These are phyloP conservation scores for Chalaropsis thielavioides DNA, from an alignment of 2,329 filamentous ascomycete species.

Conservation along the genomic window DNA sequence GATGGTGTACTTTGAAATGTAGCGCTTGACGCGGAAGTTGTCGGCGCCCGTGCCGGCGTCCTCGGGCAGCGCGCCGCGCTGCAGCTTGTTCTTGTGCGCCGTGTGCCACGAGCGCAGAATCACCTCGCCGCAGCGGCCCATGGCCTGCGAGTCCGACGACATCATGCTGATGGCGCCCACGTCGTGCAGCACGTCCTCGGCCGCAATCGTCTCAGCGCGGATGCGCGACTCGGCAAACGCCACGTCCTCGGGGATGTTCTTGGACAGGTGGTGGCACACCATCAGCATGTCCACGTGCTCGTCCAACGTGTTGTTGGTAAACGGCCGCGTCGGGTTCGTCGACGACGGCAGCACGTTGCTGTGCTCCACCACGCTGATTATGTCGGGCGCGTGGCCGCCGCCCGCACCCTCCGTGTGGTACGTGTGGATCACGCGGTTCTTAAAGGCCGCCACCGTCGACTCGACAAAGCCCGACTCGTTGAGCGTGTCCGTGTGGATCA, in stretches of 20 bases:
- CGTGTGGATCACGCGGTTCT: constrained; percentile 77
- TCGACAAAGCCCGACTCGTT: constrained; percentile 98
- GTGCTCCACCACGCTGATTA: constrained; percentile 84
- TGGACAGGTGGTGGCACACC: constrained; percentile 89
- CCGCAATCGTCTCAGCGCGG: constrained; percentile 87
- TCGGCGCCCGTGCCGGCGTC: constrained; percentile 69
- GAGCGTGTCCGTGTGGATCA: constrained; percentile 90
- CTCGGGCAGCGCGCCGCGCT: constrained; percentile 61
- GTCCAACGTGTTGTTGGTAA: constrained; percentile 81
- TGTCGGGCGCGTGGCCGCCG: constrained; percentile 88
- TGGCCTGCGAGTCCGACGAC: constrained; percentile 87
- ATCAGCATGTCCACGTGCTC: constrained; percentile 97
- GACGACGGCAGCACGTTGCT: constrained; percentile 77
- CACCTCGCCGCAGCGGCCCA: constrained; percentile 92
- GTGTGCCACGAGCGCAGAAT: constrained; percentile 92
- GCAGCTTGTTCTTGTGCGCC: constrained; percentile 87
- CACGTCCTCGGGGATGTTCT: constrained; percentile 88
- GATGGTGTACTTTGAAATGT: constrained; percentile 91
- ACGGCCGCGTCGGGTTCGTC: constrained; percentile 86
- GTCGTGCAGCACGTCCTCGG: constrained; percentile 91
- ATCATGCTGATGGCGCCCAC: constrained; percentile 96
- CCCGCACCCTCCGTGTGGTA: constrained; percentile 96
- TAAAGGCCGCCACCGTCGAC: constrained; percentile 73
- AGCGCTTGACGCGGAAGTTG: constrained; percentile 84
- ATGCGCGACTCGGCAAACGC: constrained; percentile 92